These are phyloP conservation scores for Nitzschia palea DNA, from an alignment of 108 stramenopile species.

Conservation along the genomic window DNA sequence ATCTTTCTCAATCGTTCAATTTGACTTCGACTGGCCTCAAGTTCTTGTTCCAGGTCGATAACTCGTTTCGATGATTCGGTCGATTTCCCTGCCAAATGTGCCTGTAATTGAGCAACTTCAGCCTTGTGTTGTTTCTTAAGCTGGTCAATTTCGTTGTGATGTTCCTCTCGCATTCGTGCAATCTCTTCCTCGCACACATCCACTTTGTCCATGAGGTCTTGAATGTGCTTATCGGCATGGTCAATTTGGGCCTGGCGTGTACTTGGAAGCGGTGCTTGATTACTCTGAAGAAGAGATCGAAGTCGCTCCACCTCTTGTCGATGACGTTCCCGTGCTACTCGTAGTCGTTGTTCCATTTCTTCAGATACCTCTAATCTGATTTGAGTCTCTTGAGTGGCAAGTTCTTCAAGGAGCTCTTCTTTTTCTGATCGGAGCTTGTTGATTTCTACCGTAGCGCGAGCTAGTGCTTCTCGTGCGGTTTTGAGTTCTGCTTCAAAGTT, in stretches of 20 bases:
- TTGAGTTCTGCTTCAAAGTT: not conserved
- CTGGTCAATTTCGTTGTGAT: constrained; percentile 42
- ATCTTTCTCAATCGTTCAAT: not conserved
- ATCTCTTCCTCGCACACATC: constrained; percentile 88
- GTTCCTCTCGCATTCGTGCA: constrained; percentile 68
- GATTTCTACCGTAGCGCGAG: constrained; percentile 28
- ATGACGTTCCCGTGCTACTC: constrained; percentile 58
- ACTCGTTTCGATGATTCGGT: not conserved
- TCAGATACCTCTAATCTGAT: constrained; percentile 78
- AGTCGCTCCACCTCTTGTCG: constrained; percentile 56
- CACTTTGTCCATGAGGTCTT: constrained; percentile 71
- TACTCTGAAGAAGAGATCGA: constrained; percentile 30
- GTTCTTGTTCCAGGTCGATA: not conserved
- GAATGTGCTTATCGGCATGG: constrained; percentile 49
- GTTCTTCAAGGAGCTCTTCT: constrained; percentile 46
- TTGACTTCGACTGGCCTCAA: not conserved
- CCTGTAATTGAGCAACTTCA: not conserved
- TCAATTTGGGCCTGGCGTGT: constrained; percentile 43
- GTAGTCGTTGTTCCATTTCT: constrained; percentile 68
- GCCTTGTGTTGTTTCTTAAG: not conserved
- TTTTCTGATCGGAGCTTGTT: constrained; percentile 39
- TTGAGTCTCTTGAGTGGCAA: constrained; percentile 53
- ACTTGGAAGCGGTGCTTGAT: constrained; percentile 4
- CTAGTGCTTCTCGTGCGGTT: constrained; percentile 14
- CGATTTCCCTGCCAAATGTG: not conserved